Conservation (phyloP, 2,329 filamentous ascomycete species). For the Xylaria sp. region DNA sequence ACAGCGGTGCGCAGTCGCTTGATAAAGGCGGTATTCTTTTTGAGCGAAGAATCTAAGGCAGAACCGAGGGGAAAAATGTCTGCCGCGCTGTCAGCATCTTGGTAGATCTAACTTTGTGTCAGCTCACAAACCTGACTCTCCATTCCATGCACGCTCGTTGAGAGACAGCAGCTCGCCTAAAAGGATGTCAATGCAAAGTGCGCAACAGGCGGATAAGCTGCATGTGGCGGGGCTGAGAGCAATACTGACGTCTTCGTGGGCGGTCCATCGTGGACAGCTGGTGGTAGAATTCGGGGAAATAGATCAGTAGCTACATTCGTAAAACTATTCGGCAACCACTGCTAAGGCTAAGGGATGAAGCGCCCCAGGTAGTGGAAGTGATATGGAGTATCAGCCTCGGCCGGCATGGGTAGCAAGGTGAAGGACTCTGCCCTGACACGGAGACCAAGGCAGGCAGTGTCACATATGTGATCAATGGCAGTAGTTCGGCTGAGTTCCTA, state of each 20-base stretch:
- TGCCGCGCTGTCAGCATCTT: constrained; percentile 52
- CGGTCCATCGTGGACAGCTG: constrained; percentile 68
- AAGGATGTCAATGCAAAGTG: constrained; percentile 27
- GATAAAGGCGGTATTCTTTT: constrained; percentile 98
- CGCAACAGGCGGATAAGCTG: not conserved
- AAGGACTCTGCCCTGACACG: constrained; percentile 43
- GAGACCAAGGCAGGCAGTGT: constrained; percentile 38
- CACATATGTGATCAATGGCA: constrained; percentile 16
- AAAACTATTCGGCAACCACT: constrained; percentile 48
- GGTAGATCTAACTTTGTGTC: constrained; percentile 7
- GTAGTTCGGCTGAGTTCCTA: not conserved
- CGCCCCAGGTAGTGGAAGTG: constrained; percentile 55
- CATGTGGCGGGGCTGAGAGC: constrained; percentile 10
- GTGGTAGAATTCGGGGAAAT: constrained; percentile 45
- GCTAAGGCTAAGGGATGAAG: constrained; percentile 61
- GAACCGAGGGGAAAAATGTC: constrained; percentile 81
- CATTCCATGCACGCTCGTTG: constrained; percentile 88
- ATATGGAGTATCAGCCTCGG: constrained; percentile 55
- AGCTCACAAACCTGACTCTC: constrained; percentile 75
- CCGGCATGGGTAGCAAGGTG: constrained; percentile 55
- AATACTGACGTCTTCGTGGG: constrained; percentile 68
- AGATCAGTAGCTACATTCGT: constrained; percentile 60
- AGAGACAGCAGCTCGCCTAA: constrained; percentile 89
- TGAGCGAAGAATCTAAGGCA: constrained; percentile 91
- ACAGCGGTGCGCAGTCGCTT: constrained; percentile 93